These are phyloP conservation scores for Barbatosphaeria neglecta DNA, from an alignment of 495 filamentous ascomycete species.

Conservation along the genomic window DNA sequence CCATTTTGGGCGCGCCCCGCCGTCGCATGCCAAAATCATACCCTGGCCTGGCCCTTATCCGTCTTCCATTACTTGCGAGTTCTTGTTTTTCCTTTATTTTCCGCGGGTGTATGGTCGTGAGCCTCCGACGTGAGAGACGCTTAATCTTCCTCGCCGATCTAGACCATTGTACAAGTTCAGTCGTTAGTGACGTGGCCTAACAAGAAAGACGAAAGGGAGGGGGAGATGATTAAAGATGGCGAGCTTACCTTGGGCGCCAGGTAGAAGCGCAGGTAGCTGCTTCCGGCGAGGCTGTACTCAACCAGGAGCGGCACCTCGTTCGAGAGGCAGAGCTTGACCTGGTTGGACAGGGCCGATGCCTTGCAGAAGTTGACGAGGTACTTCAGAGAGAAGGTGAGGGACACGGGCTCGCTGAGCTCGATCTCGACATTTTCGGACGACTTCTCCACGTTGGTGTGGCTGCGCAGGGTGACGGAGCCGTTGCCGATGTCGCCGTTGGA, in stretches of 20 bases:
- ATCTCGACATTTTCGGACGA: conserved; percentile 77
- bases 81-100: too few relatives aligned
- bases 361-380: conserved; percentile 99
- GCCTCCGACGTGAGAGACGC: too few relatives aligned
- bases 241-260: conserved; percentile 82
- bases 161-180: conserved; percentile 5
- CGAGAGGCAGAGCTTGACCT: conserved; percentile 84
- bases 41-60: too few relatives aligned
- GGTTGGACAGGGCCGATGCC: conserved; percentile 68
- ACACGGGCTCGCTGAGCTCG: conserved; percentile 80
- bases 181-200: not conserved
- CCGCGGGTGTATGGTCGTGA: too few relatives aligned
- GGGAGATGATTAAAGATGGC: not conserved
- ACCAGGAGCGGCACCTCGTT: conserved; percentile 94
- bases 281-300: conserved; percentile 71
- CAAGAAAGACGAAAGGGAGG: not conserved
- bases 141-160: conserved; percentile 64
- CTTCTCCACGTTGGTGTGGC: conserved; percentile 86
- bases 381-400: conserved; percentile 96
- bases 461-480: conserved; percentile 81
- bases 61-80: too few relatives aligned
- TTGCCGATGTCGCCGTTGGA: conserved; percentile 92
- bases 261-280: conserved; percentile 91
- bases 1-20: too few relatives aligned
- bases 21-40: too few relatives aligned